Percentiles rank a stretch among this genome's conserved stretches.
Evolutionary conservation across 805 yeast genomes (phyloP).

Genomic region (Dipodascopsis uninucleata): DNA sequence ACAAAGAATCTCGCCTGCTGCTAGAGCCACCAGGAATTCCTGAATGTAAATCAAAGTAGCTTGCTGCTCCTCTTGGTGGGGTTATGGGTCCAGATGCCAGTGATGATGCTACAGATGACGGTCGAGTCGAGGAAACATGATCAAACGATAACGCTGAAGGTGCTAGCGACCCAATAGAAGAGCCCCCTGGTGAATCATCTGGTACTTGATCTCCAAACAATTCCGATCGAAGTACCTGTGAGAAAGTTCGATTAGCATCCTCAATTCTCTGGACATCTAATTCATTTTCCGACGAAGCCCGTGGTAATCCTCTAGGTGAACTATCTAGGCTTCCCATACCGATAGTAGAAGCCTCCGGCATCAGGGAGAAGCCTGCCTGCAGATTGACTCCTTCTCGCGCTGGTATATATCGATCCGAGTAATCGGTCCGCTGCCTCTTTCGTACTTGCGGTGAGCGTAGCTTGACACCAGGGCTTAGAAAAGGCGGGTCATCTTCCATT

Average conservation of each 20-base stretch:
- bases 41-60: no score
- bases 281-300: no score
- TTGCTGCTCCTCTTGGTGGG: neutral
- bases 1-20: no score
- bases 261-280: conserved; percentile 61
- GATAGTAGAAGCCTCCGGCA: conserved; percentile 41
- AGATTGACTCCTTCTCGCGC: conserved; percentile 79
- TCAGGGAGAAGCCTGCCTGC: conserved; percentile 74
- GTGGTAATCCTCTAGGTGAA: no score
- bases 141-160: conserved; percentile 21
- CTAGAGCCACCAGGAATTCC: no score
- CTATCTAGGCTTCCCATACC: conserved; percentile 20
- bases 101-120: neutral
- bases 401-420: conserved; percentile 91
- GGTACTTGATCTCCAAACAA: conserved; percentile 85
- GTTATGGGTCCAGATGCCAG: neutral
- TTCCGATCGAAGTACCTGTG: conserved; percentile 81
- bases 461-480: no score
- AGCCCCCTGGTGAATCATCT: conserved; percentile 34
- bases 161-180: conserved; percentile 27
- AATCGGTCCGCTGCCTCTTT: no score
- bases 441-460: no score
- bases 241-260: conserved; percentile 83
- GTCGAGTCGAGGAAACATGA: neutral
- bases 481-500: no score